Evolutionary conservation across 2,329 filamentous ascomycete species (phyloP).

Genomic region (Trichoderma sp.): DNA sequence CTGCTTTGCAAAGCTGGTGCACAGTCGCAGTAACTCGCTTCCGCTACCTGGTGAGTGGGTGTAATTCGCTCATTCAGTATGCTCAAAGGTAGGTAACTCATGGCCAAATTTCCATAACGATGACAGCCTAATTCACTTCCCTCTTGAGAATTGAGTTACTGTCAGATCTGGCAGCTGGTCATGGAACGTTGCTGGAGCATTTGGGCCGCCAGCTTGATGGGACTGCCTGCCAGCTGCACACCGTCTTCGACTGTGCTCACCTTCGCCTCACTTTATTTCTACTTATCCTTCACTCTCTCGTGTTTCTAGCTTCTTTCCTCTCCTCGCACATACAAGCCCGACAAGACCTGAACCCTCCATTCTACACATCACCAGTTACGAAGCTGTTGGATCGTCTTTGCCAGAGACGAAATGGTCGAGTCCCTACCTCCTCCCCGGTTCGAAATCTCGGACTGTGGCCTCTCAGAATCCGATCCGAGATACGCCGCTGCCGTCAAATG

Average conservation of each 20-base stretch:
- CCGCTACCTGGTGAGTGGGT: too few relatives aligned
- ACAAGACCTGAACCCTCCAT: too few relatives aligned
- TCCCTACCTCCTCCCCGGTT: background rate
- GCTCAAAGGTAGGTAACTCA: too few relatives aligned
- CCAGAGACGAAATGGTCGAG: background rate
- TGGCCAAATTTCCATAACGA: background rate
- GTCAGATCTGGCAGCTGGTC: background rate
- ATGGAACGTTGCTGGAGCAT: background rate
- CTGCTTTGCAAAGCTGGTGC: too few relatives aligned
- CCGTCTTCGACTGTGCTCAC: background rate
- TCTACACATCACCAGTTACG: background rate
- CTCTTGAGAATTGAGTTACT: background rate
- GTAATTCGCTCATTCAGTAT: too few relatives aligned
- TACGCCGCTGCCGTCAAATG: background rate
- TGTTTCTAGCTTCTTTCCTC: background rate
- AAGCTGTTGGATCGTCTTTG: background rate
- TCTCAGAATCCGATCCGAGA: background rate
- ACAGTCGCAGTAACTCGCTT: too few relatives aligned
- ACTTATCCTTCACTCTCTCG: background rate
- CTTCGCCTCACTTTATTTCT: background rate
- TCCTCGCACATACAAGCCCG: too few relatives aligned
- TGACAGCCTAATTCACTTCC: too few relatives aligned
- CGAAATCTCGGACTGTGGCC: background rate
- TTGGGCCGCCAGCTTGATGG: background rate
- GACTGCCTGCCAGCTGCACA: background rate